A percentile compares a stretch with the other conserved stretches of the same genome.
These are phyloP conservation scores for Aureobasidium sp. DNA, from an alignment of 2,329 filamentous ascomycete genomes.

Conservation along the genomic window DNA sequence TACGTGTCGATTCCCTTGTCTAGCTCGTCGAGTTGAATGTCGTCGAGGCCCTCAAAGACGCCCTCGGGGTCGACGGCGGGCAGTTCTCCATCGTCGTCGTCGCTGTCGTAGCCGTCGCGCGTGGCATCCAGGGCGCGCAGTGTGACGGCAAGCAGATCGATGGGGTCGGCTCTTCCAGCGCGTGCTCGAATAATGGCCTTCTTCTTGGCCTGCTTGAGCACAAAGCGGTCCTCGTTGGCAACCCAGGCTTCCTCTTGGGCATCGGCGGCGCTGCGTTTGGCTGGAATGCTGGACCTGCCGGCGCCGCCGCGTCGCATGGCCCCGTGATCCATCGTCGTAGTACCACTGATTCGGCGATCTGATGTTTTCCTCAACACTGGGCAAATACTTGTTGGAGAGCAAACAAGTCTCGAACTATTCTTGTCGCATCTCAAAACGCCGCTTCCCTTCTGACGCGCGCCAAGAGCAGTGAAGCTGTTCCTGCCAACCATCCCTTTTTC, in stretches of 20 bases:
- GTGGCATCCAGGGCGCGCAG: slow-evolving; percentile 81
- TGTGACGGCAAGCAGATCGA: slow-evolving; percentile 90
- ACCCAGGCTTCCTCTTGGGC: slow-evolving; percentile 61
- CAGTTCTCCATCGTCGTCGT: slow-evolving; percentile 70
- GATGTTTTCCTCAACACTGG: not conserved
- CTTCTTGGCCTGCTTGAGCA: slow-evolving; percentile 94
- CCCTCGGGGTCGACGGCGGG: slow-evolving; percentile 72
- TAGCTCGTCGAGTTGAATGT: slow-evolving; percentile 63
- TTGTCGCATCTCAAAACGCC: not conserved
- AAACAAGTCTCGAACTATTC: slow-evolving; percentile 8
- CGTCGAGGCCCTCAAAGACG: slow-evolving; percentile 67
- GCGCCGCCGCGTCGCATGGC: slow-evolving; percentile 19
- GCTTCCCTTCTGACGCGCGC: not conserved
- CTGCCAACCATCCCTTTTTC: not conserved
- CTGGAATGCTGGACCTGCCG: slow-evolving; percentile 29
- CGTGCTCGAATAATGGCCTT: slow-evolving; percentile 93
- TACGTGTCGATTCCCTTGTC: slow-evolving; percentile 78
- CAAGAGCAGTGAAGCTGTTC: slow-evolving; percentile 1
- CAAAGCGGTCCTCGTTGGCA: slow-evolving; percentile 91
- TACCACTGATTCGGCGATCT: not conserved
- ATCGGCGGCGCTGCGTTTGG: slow-evolving; percentile 38
- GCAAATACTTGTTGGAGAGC: not conserved
- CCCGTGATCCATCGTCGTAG: not conserved
- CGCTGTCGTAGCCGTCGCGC: slow-evolving; percentile 72
- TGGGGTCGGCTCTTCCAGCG: slow-evolving; percentile 81